phyloP scores from a whole-genome alignment of 306 rosid species.

The Lathyrus aphaca region DNA sequence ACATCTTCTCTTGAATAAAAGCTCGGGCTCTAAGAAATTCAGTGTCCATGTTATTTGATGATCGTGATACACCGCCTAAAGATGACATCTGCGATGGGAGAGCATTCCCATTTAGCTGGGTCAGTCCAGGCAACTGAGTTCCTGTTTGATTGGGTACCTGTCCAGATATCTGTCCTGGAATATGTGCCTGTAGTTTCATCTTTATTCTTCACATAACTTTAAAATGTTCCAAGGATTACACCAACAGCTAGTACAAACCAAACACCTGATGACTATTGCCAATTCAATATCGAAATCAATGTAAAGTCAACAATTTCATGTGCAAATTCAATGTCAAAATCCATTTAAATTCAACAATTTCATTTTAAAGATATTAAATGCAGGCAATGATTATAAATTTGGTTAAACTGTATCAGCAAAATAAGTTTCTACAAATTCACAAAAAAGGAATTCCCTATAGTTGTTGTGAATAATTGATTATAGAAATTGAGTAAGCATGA shows the following conservation, averaged over 20 bases:
- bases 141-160: slow-evolving; percentile 77
- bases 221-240: slow-evolving; percentile 35
- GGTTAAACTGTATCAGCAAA: not conserved
- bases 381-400: not conserved
- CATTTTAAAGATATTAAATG: too few species aligned
- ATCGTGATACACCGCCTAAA: slow-evolving; percentile 52
- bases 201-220: slow-evolving; percentile 49
- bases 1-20: slow-evolving; percentile 72
- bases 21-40: slow-evolving; percentile 63
- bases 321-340: not conserved
- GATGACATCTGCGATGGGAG: slow-evolving; percentile 54
- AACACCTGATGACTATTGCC: slow-evolving; percentile 10
- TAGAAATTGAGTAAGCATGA: slow-evolving; percentile 34
- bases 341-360: slow-evolving; percentile 2
- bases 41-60: slow-evolving; percentile 55
- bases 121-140: slow-evolving; percentile 58
- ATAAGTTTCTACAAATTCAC: not conserved
- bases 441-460: slow-evolving; percentile 24
- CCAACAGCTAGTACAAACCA: slow-evolving; percentile 35
- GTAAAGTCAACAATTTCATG: slow-evolving; percentile 30
- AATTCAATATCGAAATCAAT: slow-evolving; percentile 28
- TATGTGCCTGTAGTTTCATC: slow-evolving; percentile 73
- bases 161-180: slow-evolving; percentile 69
- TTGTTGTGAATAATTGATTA: slow-evolving; percentile 26
- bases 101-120: slow-evolving; percentile 64